phyloP scores from a whole-genome alignment of 2,329 filamentous ascomycete species.

The Claviceps pusilla region DNA sequence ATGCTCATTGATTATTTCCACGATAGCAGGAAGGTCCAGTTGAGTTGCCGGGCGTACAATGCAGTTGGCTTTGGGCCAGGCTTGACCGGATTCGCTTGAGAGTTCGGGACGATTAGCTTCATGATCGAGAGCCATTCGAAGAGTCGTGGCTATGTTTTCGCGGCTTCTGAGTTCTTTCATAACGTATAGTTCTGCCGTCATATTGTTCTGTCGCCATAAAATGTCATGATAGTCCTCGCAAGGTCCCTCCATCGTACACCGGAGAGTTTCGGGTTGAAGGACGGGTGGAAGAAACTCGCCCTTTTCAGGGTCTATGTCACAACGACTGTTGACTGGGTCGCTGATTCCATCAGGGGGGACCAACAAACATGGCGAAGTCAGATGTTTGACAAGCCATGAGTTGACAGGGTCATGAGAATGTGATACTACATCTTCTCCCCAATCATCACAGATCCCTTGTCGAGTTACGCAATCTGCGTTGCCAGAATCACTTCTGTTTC shows the following conservation, averaged over 20 bases:
- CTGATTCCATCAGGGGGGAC: not conserved
- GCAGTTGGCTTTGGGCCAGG: slow-evolving; percentile 18
- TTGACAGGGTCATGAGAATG: not conserved
- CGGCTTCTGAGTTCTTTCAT: slow-evolving; percentile 12
- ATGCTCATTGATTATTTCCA: slow-evolving; percentile 31
- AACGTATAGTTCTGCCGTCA: slow-evolving; percentile 15
- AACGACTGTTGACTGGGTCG: not conserved
- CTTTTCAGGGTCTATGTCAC: slow-evolving; percentile 23
- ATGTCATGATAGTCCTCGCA: slow-evolving; percentile 7
- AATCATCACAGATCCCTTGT: not conserved
- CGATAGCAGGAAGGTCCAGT: slow-evolving; percentile 25
- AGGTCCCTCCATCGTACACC: not conserved
- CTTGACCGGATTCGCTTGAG: not conserved
- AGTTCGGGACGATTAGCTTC: not conserved
- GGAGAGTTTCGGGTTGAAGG: slow-evolving; percentile 17
- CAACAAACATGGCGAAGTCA: not conserved
- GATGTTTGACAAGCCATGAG: slow-evolving; percentile 1
- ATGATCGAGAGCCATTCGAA: not conserved
- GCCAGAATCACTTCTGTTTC: not conserved
- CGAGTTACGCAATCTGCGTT: not conserved
- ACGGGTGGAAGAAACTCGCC: slow-evolving; percentile 21
- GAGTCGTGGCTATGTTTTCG: slow-evolving; percentile 6
- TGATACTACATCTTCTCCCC: not conserved
- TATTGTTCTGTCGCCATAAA: slow-evolving; percentile 15
- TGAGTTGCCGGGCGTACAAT: slow-evolving; percentile 26